Conservation (phyloP, 202 grass and related monocot species). For the Schoenoplectus tabernaemontani region DNA sequence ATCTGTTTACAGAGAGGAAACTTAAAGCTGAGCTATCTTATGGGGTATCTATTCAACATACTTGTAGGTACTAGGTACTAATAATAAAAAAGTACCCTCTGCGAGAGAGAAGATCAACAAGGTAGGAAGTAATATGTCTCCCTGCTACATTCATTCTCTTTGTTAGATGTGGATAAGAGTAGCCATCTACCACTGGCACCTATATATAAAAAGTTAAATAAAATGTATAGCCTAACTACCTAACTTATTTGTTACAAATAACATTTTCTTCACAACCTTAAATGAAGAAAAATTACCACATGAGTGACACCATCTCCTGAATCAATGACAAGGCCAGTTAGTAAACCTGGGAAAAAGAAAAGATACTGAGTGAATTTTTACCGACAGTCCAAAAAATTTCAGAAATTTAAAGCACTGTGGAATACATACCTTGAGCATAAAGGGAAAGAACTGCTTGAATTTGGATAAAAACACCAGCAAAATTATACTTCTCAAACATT, state of each 20-base stretch:
- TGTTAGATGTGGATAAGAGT: constrained; percentile 87
- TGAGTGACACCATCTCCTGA: constrained; percentile 95
- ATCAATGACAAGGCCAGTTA: constrained; percentile 93
- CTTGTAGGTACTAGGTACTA: constrained; percentile 23
- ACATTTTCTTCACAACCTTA: not conserved
- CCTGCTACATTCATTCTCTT: constrained; percentile 99
- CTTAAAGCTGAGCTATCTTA: constrained; percentile 19
- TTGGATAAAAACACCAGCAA: constrained; percentile 85
- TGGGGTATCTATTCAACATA: not conserved
- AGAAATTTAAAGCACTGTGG: not conserved
- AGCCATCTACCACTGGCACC: constrained; percentile 98
- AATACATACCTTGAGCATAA: constrained; percentile 74
- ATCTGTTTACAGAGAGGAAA: constrained; percentile 36
- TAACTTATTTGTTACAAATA: constrained; percentile 10
- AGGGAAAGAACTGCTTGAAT: constrained; percentile 98
- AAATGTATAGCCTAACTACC: not conserved
- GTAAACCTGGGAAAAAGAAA: constrained; percentile 45
- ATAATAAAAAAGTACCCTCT: constrained; percentile 80
- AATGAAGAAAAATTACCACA: constrained; percentile 51
- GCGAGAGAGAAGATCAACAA: constrained; percentile 89
- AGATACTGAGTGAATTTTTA: constrained; percentile 15
- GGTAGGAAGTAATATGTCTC: constrained; percentile 96
- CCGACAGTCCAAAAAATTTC: constrained; percentile 1
- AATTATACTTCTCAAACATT: constrained; percentile 99
- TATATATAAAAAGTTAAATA: constrained; percentile 27